phyloP scores from a whole-genome alignment of 108 stramenopile genomes.

The Schizochytrium sp. region DNA sequence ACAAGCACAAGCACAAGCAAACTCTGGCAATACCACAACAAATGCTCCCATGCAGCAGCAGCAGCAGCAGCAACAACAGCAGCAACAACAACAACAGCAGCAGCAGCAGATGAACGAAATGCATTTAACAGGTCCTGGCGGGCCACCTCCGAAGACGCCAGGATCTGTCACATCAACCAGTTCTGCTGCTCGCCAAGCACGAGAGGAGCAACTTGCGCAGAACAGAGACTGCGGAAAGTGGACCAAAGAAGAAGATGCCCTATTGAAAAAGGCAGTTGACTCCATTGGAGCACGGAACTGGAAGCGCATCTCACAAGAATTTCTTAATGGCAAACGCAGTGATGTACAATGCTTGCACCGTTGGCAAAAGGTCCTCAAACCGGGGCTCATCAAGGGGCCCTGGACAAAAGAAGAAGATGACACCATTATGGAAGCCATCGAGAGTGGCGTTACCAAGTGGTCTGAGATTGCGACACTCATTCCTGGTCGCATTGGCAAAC shows the following conservation, averaged over 20 bases:
- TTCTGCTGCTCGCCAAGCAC: not conserved
- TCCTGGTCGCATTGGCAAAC: conserved; percentile 93
- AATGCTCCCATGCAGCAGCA: not conserved
- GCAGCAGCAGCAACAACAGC: not conserved
- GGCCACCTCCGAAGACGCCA: no score
- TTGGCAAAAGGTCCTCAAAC: conserved; percentile 98
- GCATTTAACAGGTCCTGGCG: no score
- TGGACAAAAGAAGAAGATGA: conserved; percentile 96
- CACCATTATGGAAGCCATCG: conserved; percentile 68
- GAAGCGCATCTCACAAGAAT: conserved; percentile 81
- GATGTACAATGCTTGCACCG: conserved; percentile 87
- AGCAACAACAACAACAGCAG: not conserved
- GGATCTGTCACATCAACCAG: no score
- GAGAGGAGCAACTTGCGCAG: not conserved
- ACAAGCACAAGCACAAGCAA: no score
- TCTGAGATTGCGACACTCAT: conserved; percentile 67
- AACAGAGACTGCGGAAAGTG: conserved; percentile 77
- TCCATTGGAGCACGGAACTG: conserved; percentile 84
- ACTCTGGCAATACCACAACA: no score
- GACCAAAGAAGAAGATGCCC: conserved; percentile 89
- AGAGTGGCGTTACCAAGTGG: conserved; percentile 71
- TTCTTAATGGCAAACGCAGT: conserved; percentile 69
- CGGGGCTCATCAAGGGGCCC: conserved; percentile 96
- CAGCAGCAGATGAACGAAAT: no score
- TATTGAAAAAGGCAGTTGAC: conserved; percentile 83